Evolutionary conservation across 352 stramenopile genomes (phyloP).

Genomic region (Globisporangium uncinulatum): DNA sequence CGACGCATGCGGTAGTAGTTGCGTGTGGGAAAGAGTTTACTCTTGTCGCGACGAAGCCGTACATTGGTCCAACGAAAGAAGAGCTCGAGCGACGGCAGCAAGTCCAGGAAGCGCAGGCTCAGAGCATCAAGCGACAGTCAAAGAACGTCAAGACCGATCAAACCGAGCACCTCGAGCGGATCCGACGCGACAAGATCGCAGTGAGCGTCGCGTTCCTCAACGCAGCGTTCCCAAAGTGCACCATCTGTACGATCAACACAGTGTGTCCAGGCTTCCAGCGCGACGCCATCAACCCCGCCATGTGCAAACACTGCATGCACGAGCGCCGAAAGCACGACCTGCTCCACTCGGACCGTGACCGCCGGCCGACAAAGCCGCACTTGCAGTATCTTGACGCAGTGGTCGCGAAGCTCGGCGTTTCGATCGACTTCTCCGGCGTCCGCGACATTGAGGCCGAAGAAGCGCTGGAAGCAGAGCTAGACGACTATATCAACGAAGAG

Average conservation of each 20-base stretch:
- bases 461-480: constrained; percentile 44
- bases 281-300: constrained; percentile 54
- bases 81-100: constrained; percentile 44
- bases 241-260: constrained; percentile 54
- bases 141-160: constrained; percentile 39
- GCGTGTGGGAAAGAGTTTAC: constrained; percentile 91
- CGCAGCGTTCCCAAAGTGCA: constrained; percentile 51
- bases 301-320: constrained; percentile 78
- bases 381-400: constrained; percentile 46
- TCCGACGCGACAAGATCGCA: constrained; percentile 36
- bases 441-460: constrained; percentile 53
- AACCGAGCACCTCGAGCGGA: constrained; percentile 30
- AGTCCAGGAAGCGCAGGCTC: constrained; percentile 28
- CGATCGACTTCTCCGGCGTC: constrained; percentile 45
- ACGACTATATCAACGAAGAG: constrained; percentile 11
- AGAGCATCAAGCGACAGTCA: constrained; percentile 47
- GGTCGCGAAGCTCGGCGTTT: constrained; percentile 44
- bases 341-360: constrained; percentile 29
- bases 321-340: constrained; percentile 62
- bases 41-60: constrained; percentile 89
- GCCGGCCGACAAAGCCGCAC: constrained; percentile 19
- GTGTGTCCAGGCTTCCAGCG: constrained; percentile 73
- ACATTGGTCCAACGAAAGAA: constrained; percentile 82
- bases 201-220: constrained; percentile 49
- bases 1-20: constrained; percentile 28